phyloP scores from a whole-genome alignment of 371 early-diverging fungal genomes.

The Batrachochytrium dendrobatidis region DNA sequence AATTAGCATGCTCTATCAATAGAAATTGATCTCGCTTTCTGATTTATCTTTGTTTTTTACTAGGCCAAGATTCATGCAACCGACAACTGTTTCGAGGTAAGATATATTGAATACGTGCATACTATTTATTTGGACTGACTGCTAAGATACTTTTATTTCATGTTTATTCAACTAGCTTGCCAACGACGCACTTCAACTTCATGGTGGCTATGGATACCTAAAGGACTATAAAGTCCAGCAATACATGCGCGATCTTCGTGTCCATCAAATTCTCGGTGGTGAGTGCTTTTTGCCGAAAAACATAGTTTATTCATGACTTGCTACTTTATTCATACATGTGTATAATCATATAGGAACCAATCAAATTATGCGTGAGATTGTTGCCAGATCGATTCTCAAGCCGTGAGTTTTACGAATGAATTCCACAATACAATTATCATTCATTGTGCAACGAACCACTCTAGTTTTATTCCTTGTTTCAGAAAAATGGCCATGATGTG shows the following conservation, averaged over 20 bases:
- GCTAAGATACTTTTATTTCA: too few relatives aligned
- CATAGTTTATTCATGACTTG: background rate
- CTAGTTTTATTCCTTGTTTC: too few relatives aligned
- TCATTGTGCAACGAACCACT: too few relatives aligned
- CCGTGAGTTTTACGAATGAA: too few relatives aligned
- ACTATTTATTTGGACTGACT: too few relatives aligned
- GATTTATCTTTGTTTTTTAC: too few relatives aligned
- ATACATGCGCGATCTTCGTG: conserved; percentile 51
- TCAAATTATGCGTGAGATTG: conserved; percentile 53
- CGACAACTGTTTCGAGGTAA: conserved; percentile 49
- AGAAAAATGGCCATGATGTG: too few relatives aligned
- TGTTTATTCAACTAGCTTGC: too few relatives aligned
- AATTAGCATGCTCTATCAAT: too few relatives aligned
- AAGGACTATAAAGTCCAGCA: conserved; percentile 57
- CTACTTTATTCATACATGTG: background rate
- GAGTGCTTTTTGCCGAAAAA: background rate
- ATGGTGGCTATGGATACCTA: conserved; percentile 57
- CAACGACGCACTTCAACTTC: conserved; percentile 38
- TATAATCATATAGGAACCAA: conserved; percentile 53
- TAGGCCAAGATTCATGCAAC: conserved; percentile 52
- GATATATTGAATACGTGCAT: too few relatives aligned
- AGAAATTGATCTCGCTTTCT: too few relatives aligned
- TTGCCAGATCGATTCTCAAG: conserved; percentile 28
- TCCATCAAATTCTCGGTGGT: conserved; percentile 54
- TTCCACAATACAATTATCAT: too few relatives aligned